A percentile compares a stretch with the other conserved stretches of the same genome.
These are phyloP conservation scores for Penicillium psychrosexuale DNA, from an alignment of 2,329 filamentous ascomycete species.

Conservation along the genomic window DNA sequence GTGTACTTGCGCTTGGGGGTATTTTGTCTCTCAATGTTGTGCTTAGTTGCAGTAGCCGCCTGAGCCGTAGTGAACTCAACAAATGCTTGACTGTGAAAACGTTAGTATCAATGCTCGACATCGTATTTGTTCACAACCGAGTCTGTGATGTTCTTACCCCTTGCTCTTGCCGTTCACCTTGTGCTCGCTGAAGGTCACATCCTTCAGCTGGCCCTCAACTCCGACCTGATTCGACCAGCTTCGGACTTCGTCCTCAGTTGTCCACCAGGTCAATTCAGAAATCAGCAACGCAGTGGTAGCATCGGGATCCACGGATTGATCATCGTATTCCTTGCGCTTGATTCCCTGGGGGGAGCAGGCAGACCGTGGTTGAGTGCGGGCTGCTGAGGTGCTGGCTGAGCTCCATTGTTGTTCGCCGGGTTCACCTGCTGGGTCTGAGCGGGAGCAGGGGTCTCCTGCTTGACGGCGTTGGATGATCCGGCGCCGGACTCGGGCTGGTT, in stretches of 20 bases:
- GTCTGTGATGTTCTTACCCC: constrained; percentile 59
- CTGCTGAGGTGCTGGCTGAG: constrained; percentile 19
- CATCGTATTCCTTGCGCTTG: constrained; percentile 60
- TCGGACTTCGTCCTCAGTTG: constrained; percentile 88
- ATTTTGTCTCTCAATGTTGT: constrained; percentile 67
- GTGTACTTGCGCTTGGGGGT: constrained; percentile 62
- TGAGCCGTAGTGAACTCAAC: constrained; percentile 80
- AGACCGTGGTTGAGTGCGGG: constrained; percentile 18
- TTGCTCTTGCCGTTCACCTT: constrained; percentile 99
- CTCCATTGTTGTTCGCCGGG: constrained; percentile 6
- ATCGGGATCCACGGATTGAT: constrained; percentile 56
- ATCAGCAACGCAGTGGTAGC: constrained; percentile 73
- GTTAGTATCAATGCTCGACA: not conserved
- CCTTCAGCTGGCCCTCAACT: constrained; percentile 80
- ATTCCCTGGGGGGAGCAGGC: constrained; percentile 51
- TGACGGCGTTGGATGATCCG: constrained; percentile 10
- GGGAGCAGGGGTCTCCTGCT: constrained; percentile 13
- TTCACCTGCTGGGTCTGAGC: constrained; percentile 7
- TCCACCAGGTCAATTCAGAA: constrained; percentile 95
- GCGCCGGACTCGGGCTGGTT: constrained; percentile 24
- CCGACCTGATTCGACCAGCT: constrained; percentile 78
- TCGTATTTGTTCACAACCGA: not conserved
- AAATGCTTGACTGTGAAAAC: constrained; percentile 63
- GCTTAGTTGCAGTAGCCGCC: constrained; percentile 81
- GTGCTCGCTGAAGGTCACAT: constrained; percentile 95